These are phyloP conservation scores for Trametes coccinea DNA, from an alignment of 768 basidiomycete genomes.

Conservation along the genomic window DNA sequence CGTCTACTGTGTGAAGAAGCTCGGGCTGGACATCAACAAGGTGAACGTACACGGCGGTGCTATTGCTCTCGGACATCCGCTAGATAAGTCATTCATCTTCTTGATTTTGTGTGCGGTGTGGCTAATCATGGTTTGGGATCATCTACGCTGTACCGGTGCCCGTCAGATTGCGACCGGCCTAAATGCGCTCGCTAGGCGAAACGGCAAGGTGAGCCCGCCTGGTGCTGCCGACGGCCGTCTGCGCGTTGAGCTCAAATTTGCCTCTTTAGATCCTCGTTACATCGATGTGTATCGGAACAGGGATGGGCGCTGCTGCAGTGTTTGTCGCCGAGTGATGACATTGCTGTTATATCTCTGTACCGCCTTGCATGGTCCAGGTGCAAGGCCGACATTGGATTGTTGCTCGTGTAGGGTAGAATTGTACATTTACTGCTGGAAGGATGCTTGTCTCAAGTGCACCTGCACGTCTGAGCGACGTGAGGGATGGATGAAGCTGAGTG, in stretches of 20 bases:
- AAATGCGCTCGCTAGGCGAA: slow-evolving; percentile 66
- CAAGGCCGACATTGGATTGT: neutral
- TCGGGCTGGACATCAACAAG: slow-evolving; percentile 62
- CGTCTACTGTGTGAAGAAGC: slow-evolving; percentile 67
- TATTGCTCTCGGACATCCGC: slow-evolving; percentile 81
- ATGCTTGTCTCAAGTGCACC: neutral
- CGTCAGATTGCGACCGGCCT: slow-evolving; percentile 86
- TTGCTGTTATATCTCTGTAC: neutral
- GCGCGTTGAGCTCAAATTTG: slow-evolving; percentile 28
- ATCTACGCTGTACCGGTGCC: slow-evolving; percentile 76
- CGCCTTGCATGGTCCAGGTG: neutral
- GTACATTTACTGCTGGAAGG: neutral
- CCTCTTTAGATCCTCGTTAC: slow-evolving; percentile 64
- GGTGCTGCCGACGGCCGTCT: slow-evolving; percentile 8
- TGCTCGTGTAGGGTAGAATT: neutral
- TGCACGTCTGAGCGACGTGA: neutral
- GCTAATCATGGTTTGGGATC: slow-evolving; percentile 25
- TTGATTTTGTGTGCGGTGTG: neutral
- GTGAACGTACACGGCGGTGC: slow-evolving; percentile 92
- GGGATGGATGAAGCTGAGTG: neutral
- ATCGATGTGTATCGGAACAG: slow-evolving; percentile 86
- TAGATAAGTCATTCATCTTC: slow-evolving; percentile 56
- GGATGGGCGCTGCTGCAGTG: slow-evolving; percentile 74
- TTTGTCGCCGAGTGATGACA: slow-evolving; percentile 29
- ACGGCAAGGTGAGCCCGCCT: slow-evolving; percentile 55